Evolutionary conservation across 805 yeast species (phyloP).

Genomic region (Metschnikowia matae): DNA sequence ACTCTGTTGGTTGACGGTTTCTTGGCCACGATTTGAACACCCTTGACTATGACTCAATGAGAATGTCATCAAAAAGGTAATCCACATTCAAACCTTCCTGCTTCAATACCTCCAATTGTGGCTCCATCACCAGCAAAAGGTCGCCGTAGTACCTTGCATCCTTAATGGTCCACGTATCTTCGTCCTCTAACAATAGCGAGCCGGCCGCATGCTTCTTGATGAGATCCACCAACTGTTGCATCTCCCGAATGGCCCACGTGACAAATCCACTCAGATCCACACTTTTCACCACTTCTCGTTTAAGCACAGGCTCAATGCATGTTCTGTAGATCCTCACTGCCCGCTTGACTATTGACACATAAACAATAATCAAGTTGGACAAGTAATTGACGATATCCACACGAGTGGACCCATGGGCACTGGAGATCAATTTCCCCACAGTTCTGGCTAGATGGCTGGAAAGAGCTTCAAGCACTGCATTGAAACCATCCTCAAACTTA

Average conservation of each 20-base stretch:
- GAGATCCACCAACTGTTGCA: conserved; percentile 53
- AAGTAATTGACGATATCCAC: conserved; percentile 41
- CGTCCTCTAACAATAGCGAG: conserved; percentile 34
- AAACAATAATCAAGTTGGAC: conserved; percentile 36
- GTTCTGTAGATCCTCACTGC: conserved; percentile 53
- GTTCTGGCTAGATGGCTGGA: conserved; percentile 29
- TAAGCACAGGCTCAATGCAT: conserved; percentile 42
- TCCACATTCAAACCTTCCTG: conserved; percentile 70
- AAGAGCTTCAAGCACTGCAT: conserved; percentile 32
- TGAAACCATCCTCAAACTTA: conserved; percentile 34
- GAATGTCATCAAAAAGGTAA: conserved; percentile 51
- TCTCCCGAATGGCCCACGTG: conserved; percentile 71
- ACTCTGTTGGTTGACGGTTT: no score
- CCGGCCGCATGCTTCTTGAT: conserved; percentile 68
- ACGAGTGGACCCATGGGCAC: conserved; percentile 41
- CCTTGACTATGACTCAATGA: conserved; percentile 12
- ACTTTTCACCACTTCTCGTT: conserved; percentile 22
- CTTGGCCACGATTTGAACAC: no score
- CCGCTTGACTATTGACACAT: conserved; percentile 35
- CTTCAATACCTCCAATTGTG: conserved; percentile 61
- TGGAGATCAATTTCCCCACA: conserved; percentile 32
- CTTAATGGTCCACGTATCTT: conserved; percentile 25
- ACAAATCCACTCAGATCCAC: conserved; percentile 47
- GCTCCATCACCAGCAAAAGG: conserved; percentile 50
- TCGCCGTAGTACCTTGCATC: conserved; percentile 47